Base-by-base conservation (phyloP, 2,329 filamentous ascomycete species). In the Exophiala sp. region DNA sequence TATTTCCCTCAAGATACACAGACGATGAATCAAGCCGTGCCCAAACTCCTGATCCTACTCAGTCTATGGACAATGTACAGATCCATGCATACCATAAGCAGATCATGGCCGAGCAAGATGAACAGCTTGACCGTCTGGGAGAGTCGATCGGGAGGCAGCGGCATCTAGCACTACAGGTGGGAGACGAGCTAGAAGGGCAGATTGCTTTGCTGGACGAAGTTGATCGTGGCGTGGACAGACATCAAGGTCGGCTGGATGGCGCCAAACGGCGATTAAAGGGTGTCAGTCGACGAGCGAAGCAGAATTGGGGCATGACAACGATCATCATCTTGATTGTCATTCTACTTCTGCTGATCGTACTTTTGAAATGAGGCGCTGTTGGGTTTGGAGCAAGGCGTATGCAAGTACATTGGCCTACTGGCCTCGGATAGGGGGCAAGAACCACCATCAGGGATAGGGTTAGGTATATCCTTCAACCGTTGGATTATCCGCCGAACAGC, bases 121-220 rank as follows among this genome's bases (percentile, higher is more conserved):
- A 87, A 58, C 89, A 95, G 67, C 77, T 98, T n/a, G 91, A 97
- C 66, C 76, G 79, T 8, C 73, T 98, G 2, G 88, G 90, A n/a
- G 80, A 82, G 62, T 88, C 82, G 50, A 96, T 98, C 60, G 80
- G 86, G 2, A 81, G 93, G 32, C 93, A 97, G 73, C 78, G 94
- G 43, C 88, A 97, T 71, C 75, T 98, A 55, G 90, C 85, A 65
- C 94, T 96, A 73, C 88, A 93, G 72, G 97, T 98, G 63, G 91
- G 93, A 23, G 87, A 96, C 66, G 93, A 98, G 74, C 76, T 98
- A 29, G 93, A 97, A 62, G 85, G 82, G 60, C 93, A 98, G 63
- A 86, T 94, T 30, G 77, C 85, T 60, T 75, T 98, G 74, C 75
- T 98, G 23, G 91, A 96, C 66, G 91, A 95, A 62, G 82, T 94